A percentile compares a stretch with the other conserved stretches of the same genome.
Conservation (phyloP, 176 grass and related monocot genomes). For the Themeda triandra region DNA sequence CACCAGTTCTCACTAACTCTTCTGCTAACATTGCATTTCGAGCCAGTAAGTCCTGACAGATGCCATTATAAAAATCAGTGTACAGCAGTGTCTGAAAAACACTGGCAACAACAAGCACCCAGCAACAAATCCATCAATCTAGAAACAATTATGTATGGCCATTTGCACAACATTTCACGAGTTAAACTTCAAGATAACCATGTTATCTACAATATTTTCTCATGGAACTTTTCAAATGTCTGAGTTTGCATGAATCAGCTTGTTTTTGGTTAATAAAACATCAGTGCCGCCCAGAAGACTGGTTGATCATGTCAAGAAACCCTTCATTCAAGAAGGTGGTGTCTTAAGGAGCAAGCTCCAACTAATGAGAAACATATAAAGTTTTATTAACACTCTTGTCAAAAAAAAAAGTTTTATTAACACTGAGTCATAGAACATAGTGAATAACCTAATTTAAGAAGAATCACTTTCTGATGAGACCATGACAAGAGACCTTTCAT, state of each 20-base stretch:
- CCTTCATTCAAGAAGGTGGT: background rate
- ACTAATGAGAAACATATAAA: background rate
- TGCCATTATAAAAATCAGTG: conserved; percentile 13
- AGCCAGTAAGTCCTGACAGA: conserved; percentile 74
- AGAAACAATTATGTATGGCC: background rate
- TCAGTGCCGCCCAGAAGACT: background rate
- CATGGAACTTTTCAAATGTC: conserved; percentile 7
- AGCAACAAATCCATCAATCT: background rate
- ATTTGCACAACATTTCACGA: background rate
- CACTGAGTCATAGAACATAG: conserved; percentile 8
- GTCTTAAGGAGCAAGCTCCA: background rate
- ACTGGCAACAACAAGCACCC: conserved; percentile 1
- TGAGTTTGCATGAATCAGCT: conserved; percentile 39
- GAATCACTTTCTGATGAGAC: background rate
- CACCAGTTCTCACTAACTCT: conserved; percentile 73
- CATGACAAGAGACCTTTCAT: conserved; percentile 40
- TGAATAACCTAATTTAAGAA: conserved; percentile 8
- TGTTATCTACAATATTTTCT: conserved; percentile 41
- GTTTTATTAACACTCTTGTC: conserved; percentile 4
- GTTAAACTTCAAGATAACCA: background rate
- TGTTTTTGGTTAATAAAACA: conserved; percentile 36
- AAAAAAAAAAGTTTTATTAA: background rate
- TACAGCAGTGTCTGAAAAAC: conserved; percentile 8
- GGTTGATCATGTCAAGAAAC: background rate
- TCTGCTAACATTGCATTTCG: conserved; percentile 90